These are phyloP conservation scores for Solanum phureja DNA, from an alignment of 257 asterid species.

Conservation along the genomic window DNA sequence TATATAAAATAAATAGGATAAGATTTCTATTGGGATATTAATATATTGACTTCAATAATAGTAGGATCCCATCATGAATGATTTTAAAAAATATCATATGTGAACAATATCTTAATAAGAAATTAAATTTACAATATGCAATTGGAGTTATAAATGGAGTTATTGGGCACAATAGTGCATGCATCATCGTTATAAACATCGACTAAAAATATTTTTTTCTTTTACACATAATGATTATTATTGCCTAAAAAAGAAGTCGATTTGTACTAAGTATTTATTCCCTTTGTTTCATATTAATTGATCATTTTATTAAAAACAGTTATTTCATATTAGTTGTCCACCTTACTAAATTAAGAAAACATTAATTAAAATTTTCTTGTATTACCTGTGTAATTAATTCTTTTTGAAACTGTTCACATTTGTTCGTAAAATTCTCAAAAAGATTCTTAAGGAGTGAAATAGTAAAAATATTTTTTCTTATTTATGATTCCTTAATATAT, in stretches of 20 bases:
- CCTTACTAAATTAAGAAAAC: fast-evolving
- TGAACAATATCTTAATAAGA: not conserved
- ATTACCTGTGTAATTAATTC: fast-evolving
- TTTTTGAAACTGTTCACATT: no score
- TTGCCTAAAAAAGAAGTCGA: not conserved
- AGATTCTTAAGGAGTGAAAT: fast-evolving
- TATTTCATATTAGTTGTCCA: fast-evolving
- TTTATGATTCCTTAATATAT: fast-evolving
- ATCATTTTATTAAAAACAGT: not conserved
- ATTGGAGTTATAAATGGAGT: not conserved
- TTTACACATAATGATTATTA: fast-evolving
- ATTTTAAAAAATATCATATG: not conserved
- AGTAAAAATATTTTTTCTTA: fast-evolving
- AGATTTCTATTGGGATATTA: not conserved
- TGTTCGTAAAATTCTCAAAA: fast-evolving
- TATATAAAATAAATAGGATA: not conserved
- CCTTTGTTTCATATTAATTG: no score
- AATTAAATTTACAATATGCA: not conserved
- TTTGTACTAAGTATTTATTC: no score
- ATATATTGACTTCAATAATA: not conserved
- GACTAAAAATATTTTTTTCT: fast-evolving
- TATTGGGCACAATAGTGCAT: not conserved
- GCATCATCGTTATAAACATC: not conserved
- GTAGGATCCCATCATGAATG: not conserved
- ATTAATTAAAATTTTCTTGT: no score